Base-by-base conservation (phyloP, 129 eudicot genomes). In the Saposhnikovia divaricata region DNA sequence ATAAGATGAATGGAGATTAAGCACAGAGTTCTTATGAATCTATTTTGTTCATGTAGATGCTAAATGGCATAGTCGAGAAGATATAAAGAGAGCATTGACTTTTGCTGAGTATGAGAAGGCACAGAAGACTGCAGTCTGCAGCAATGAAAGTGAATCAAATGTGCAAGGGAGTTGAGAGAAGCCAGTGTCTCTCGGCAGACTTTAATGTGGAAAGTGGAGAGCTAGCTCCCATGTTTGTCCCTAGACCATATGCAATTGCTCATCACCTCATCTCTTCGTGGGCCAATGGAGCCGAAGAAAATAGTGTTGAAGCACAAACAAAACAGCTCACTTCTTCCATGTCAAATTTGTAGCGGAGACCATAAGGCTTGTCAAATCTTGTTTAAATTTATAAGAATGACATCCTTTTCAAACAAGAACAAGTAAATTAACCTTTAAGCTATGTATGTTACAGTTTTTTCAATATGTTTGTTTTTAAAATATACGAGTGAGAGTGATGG, bases 171-270 rank as follows among this genome's bases (percentile, higher is more conserved):
- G 91, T 94, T 0, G 86, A 83, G 77, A 89, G 84, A 81, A 86
- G 88, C 45, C 96, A 86, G 77, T 92, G 79, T 80, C 81, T 94
- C 31, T 86, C 96, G 48, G 25, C 88, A 9, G 97, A 94, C 78
- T 94, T 82, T 81, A 94, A 89, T 48, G 88, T 90, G 34, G 97
- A 94, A 85, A 91, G 98, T 72, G 97, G 98, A 44, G 97, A 94
- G 80, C 96, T 94, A 11, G 92, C 96, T 48, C 78, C 89, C 39
- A 92, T 92, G 96, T 90, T 92, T 72, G 81, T 91, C 13, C 97
- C 92, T 27, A 96, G 94, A 51, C 98, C 98, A 9, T 94, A 81
- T 48, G 98, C 98, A n/a, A 91, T 94, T 77, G 98, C 98, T 21
- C 97, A 91, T 82, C 98, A 91, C 77, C 89, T 94, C 46, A 94